Conservation (phyloP, 2,329 filamentous ascomycete species). For the Elsinoe necatrix region DNA sequence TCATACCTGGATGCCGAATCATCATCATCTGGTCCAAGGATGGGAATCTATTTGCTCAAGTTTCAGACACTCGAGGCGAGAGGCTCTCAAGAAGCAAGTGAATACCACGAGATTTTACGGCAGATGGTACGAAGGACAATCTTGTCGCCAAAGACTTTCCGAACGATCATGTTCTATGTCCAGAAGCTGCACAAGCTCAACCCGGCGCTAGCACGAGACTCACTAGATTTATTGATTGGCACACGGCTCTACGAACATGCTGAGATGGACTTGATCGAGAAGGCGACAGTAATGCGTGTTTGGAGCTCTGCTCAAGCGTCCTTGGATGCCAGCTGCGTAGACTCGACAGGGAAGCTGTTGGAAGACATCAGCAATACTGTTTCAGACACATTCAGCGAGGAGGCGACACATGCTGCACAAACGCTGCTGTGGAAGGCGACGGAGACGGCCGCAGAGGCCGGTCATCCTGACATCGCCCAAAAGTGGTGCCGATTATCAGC, state of each 20-base stretch:
- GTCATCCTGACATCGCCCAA: slow-evolving; percentile 48
- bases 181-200: slow-evolving; percentile 50
- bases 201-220: slow-evolving; percentile 32
- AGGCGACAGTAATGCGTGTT: slow-evolving; percentile 57
- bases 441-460: slow-evolving; percentile 49
- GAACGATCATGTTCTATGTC: slow-evolving; percentile 57
- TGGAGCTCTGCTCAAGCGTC: slow-evolving; percentile 53
- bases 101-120: slow-evolving; percentile 45
- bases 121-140: slow-evolving; percentile 54
- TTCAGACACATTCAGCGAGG: slow-evolving; percentile 44
- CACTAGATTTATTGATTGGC: slow-evolving; percentile 57
- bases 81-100: slow-evolving; percentile 28
- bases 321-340: slow-evolving; percentile 28
- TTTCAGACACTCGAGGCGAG: slow-evolving; percentile 56
- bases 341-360: slow-evolving; percentile 35
- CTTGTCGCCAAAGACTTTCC: slow-evolving; percentile 56
- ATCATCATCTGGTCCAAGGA: slow-evolving; percentile 56
- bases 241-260: slow-evolving; percentile 46
- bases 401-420: slow-evolving; percentile 59
- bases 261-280: slow-evolving; percentile 57
- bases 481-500: slow-evolving; percentile 65
- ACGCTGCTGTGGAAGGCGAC: slow-evolving; percentile 73
- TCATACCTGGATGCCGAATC: slow-evolving; percentile 47
- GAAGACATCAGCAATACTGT: slow-evolving; percentile 41
- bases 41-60: slow-evolving; percentile 58